These are phyloP conservation scores for Gossypium laxum DNA, from an alignment of 441 rosid genomes.

Conservation along the genomic window DNA sequence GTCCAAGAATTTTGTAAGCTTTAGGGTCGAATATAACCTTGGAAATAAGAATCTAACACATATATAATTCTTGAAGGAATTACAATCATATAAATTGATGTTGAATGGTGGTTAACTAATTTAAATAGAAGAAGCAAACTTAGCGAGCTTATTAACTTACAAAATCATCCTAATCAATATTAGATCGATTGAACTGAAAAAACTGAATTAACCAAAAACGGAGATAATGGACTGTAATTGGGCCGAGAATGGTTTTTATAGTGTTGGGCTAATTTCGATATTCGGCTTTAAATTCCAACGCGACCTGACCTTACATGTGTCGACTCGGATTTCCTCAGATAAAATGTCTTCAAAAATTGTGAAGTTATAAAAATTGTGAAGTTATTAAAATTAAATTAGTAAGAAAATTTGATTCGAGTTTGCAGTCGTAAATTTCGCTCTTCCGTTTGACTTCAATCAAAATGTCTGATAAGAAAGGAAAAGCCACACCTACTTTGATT, in stretches of 20 bases:
- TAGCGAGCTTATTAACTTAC: not conserved
- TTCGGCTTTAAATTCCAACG: not conserved
- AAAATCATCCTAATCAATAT: too few relatives aligned
- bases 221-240: not conserved
- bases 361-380: not conserved
- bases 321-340: not conserved
- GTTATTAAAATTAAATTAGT: not conserved
- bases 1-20: not conserved
- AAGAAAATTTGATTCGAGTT: not conserved
- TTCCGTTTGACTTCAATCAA: not conserved
- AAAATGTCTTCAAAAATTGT: not conserved
- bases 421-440: not conserved
- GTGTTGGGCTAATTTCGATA: not conserved
- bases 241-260: not conserved
- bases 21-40: too few relatives aligned
- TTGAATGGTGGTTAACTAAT: not conserved
- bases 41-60: not conserved
- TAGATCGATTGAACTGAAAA: too few relatives aligned
- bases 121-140: not conserved
- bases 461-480: constrained; percentile 7
- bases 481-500: constrained; percentile 11
- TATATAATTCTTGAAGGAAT: not conserved
- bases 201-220: not conserved
- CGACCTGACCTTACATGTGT: not conserved
- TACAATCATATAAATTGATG: too few relatives aligned